Base-by-base conservation (phyloP, 1,284 basidiomycete species). In the Xerocomus minutiporus region DNA sequence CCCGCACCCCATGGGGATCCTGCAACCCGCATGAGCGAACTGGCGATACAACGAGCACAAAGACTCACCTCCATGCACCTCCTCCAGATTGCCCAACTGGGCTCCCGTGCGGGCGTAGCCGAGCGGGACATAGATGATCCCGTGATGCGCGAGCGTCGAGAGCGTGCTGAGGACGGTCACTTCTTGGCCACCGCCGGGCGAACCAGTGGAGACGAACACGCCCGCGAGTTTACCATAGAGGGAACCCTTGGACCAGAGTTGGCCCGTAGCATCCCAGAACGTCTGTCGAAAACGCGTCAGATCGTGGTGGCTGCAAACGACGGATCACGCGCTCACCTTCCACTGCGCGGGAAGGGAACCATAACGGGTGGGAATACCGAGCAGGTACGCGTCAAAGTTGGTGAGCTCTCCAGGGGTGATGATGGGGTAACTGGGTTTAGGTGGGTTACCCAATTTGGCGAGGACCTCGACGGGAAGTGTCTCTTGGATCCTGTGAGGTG, bases 121-220 rank as follows among this genome's bases (percentile, higher is more conserved):
- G 50, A 80, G 70, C 15, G 80, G 80, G 8, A 80, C 77, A 62
- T 68, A 81, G 56, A 70, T 63, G 52, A 79, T 73, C 15, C 78
- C 79, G 55, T 81, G 80, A 66, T 84, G 81, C n/a, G 70, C 65
- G 52, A 82, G 72, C 59, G 79, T 82, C 15, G 81, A 80, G 42
- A 82, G 54, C 44, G 75, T 70, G 55, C 68, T 75, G 42, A 77
- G 56, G 46, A 71, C 66, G 42, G 81, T 83, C 2, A 75, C 62
- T 56, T 75, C 75, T 28, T 76, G 74, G 25, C 75, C 74, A 31
- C 75, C 74, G 31, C 72, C 75, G 8, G 65, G 71, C 4, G 67
- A 62, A 4, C 66, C 71, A 8, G 75, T 73, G 20, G 68, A 68
- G 36, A 77, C 74, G 58, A 79, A 76, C 52, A 72, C 62, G 57